Evolutionary conservation across 2,329 filamentous ascomycete genomes (phyloP), one percentile per base, ranked within the genome.

Genomic region (Alternaria ethzedia): DNA sequence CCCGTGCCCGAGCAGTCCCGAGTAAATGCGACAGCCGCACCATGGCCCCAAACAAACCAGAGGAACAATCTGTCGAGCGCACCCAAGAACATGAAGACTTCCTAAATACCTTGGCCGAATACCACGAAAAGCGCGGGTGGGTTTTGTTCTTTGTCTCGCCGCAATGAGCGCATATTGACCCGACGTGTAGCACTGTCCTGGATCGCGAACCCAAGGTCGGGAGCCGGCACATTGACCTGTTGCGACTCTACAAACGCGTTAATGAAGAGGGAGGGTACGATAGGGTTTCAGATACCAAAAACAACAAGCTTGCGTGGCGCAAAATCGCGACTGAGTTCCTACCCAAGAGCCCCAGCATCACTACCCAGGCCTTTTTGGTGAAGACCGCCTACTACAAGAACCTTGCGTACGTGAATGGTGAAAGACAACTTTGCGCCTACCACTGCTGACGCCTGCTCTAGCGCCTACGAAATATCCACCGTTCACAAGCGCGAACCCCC

Each of bases 361-460:
- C 93, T 7, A 92, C 93, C n/a, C 89, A 93, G 63, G 93, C 93
- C 13, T 97, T 96, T 81, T 87, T 91, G 63, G 84, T 97, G 59
- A 97, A 97, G 82, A 91, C 91, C 59, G 89, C 91, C 66, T 97
- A 96, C 82, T 96, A 96, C 84, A 94, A 93, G 79, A 93, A 95
- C 73, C 86, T 97, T 47, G 91, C 91, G 83, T 86, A 77, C 62
- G 84, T 64, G 20, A 51, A 45, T 44, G 26, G 46, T 54, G 44
- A 55, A 47, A 17, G 26, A 23, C 25, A n/a, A 26, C 50, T 13
- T n/a, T 26, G 45, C 30, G n/a, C 12, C 44, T 47, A 50, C 64
- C 54, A n/a, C 43, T 25, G 54, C 57, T 65, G 41, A 65, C 45
- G 44, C 28, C 28, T 54, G 20, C 13, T 45, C 11, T 57, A 85